Base-by-base conservation (phyloP, 331 rosid species). In the Erythrophleum ivorense region DNA sequence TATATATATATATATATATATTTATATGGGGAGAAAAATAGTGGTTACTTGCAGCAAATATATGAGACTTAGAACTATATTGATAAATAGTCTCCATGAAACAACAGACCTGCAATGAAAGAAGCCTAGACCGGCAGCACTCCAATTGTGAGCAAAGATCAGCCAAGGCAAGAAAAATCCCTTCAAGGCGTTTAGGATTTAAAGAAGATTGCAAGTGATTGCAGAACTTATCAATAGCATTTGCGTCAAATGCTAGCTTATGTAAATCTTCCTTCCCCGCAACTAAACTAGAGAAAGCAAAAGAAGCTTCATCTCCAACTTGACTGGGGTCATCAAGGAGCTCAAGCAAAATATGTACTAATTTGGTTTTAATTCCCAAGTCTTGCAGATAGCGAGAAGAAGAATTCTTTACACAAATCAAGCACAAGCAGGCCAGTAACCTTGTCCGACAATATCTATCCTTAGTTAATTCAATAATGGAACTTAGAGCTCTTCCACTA, bases 61-160 rank as follows among this genome's bases (percentile, higher is more conserved):
- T 74, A 49, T 40, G 66, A 41, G 71, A 80, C 50, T 19, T 66
- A 41, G 40, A 24, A 45, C 31, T 21, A 46, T 43, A 45, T 21
- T 46, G 57, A 29, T 76, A 77, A 43, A 46, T 67, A 54, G 54
- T 34, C 66, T 41, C 49, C 62, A 52, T 36, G 66, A 81, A 54
- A 73, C 91, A 79, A 73, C 91, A 74, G 46, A 90, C 98, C 98
- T 94, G 84, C 81, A 89, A 78, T 1, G 89, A 84, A 55, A 94
- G 81, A 86, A 94, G 90, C 79, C 88, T 89, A 57, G 90, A 90
- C 84, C 98, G 85, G 86, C 98, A 91, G 86, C 92, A 76, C 89
- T 94, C 98, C 92, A 91, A 85, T 76, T 89, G 89, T 84, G 97
- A 91, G 92, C 98, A 94, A 43, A 94, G 82, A 76, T 94, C 89